These are phyloP conservation scores for Lotmaria passim DNA, from an alignment of 208 protist species.

Conservation along the genomic window DNA sequence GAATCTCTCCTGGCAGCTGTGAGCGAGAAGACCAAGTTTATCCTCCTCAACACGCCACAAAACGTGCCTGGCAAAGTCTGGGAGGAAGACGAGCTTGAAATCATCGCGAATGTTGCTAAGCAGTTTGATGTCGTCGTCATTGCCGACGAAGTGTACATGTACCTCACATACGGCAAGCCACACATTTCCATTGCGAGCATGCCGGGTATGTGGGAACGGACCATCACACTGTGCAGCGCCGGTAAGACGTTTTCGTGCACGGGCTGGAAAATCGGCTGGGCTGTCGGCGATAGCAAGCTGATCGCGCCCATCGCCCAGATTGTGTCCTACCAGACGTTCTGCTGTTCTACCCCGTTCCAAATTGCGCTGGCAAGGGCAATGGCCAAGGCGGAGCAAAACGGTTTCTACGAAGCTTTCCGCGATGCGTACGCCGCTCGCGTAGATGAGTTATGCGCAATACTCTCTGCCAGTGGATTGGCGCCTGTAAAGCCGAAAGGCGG, in stretches of 20 bases:
- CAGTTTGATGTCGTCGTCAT: slow-evolving; percentile 73
- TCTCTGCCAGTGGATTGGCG: slow-evolving; percentile 46
- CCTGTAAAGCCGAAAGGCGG: slow-evolving; percentile 64
- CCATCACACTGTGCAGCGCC: slow-evolving; percentile 87
- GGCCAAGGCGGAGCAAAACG: slow-evolving; percentile 46
- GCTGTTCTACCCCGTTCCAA: slow-evolving; percentile 85
- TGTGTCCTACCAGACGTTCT: slow-evolving; percentile 88
- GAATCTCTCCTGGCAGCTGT: slow-evolving; percentile 66
- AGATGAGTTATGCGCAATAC: slow-evolving; percentile 43
- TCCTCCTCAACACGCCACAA: slow-evolving; percentile 94
- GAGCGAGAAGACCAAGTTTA: slow-evolving; percentile 78
- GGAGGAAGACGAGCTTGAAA: slow-evolving; percentile 61
- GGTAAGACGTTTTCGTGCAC: slow-evolving; percentile 95
- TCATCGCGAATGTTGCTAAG: slow-evolving; percentile 71
- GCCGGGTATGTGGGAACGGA: slow-evolving; percentile 90
- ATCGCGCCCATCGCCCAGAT: slow-evolving; percentile 48
- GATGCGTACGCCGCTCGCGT: slow-evolving; percentile 54
- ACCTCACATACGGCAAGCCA: slow-evolving; percentile 70
- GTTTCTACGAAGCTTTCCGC: slow-evolving; percentile 63
- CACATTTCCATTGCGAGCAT: slow-evolving; percentile 78
- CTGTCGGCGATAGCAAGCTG: slow-evolving; percentile 53
- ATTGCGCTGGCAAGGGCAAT: slow-evolving; percentile 80
- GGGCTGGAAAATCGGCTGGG: slow-evolving; percentile 94
- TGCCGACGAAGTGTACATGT: slow-evolving; percentile 92
- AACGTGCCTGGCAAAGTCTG: slow-evolving; percentile 91